Evolutionary conservation across 1,139 yeast genomes (phyloP).

Genomic region (Debaryomycetaceae sp.): DNA sequence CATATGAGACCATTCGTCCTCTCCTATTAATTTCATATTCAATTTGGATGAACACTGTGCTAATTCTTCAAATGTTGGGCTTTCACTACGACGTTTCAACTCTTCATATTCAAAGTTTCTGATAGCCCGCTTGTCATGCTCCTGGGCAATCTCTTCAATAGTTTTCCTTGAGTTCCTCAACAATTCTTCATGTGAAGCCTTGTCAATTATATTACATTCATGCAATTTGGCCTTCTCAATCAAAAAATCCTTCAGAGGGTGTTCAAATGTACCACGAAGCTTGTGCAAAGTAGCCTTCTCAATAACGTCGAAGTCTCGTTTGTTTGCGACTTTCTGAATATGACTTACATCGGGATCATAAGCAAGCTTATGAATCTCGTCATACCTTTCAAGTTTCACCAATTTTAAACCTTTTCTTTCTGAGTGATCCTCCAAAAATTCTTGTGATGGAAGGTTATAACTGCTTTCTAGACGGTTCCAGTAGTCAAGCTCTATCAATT

Average conservation of each 20-base stretch:
- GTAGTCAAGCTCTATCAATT: slow-evolving; percentile 9
- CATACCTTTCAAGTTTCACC: background rate
- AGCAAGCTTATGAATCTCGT: slow-evolving; percentile 6
- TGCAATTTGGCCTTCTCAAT: slow-evolving; percentile 20
- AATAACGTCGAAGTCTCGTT: slow-evolving; percentile 4
- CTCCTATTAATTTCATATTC: background rate
- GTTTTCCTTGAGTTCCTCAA: background rate
- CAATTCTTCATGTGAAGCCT: background rate
- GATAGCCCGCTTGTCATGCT: background rate
- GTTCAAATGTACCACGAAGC: slow-evolving; percentile 16
- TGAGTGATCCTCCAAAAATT: background rate
- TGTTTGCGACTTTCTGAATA: slow-evolving; percentile 11
- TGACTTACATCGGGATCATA: slow-evolving; percentile 15
- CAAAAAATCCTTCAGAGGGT: slow-evolving; percentile 25
- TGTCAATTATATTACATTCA: slow-evolving; percentile 4
- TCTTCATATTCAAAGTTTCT: background rate
- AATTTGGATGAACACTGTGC: background rate
- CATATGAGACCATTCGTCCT: slow-evolving; percentile 8
- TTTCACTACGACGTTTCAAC: background rate
- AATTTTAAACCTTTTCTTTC: slow-evolving; percentile 2
- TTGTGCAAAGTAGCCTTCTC: background rate
- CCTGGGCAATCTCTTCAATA: background rate
- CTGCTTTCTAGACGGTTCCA: slow-evolving; percentile 10
- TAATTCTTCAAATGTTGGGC: background rate
- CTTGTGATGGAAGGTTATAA: too few species aligned